Percentiles rank a stretch among this genome's conserved stretches.
Conservation (phyloP, 352 stramenopile genomes). For the Globisporangium polare region DNA sequence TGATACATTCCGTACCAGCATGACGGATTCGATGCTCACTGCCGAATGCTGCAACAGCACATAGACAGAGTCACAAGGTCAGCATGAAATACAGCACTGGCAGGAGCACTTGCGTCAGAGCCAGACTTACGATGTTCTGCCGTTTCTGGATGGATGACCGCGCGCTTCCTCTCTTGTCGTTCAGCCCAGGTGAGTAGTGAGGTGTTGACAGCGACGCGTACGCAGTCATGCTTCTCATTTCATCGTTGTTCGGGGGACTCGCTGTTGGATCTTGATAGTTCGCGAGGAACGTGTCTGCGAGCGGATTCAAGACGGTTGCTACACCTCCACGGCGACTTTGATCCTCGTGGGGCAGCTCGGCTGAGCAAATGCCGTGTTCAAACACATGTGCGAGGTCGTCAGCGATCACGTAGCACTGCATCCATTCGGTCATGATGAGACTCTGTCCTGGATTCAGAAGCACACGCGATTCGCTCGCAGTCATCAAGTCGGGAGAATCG, state of each 20-base stretch:
- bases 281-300: constrained; percentile 53
- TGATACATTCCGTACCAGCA: constrained; percentile 23
- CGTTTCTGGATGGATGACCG: constrained; percentile 12
- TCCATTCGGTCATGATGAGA: constrained; percentile 72
- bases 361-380: constrained; percentile 48
- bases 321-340: constrained; percentile 24
- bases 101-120: neutral
- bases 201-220: constrained; percentile 51
- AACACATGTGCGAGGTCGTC: constrained; percentile 73
- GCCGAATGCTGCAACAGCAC: constrained; percentile 22
- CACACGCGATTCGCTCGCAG: constrained; percentile 51
- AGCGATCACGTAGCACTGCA: constrained; percentile 84
- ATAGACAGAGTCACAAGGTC: neutral
- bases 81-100: neutral
- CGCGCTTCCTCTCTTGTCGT: neutral
- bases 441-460: constrained; percentile 72
- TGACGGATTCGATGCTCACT: constrained; percentile 36
- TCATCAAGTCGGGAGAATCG: constrained; percentile 21
- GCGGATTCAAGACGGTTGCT: constrained; percentile 40
- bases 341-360: constrained; percentile 41
- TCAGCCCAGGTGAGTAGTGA: constrained; percentile 14
- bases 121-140: constrained; percentile 12
- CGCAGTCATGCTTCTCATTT: constrained; percentile 44
- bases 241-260: constrained; percentile 24
- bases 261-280: constrained; percentile 15